Conservation (phyloP, 2,329 filamentous ascomycete species). For the Neonectria coccinea region DNA sequence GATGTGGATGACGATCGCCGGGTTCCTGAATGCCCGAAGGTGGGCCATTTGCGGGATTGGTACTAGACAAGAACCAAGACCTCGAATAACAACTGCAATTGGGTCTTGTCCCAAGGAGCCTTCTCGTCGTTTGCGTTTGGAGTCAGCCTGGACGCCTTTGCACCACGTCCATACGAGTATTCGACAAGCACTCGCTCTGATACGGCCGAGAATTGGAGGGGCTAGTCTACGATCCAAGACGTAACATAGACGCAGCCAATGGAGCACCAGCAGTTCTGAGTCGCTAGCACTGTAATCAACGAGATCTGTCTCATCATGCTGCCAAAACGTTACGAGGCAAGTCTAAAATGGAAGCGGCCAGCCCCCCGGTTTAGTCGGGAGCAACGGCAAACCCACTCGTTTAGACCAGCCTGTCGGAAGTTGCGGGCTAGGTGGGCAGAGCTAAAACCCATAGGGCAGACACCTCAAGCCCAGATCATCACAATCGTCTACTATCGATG, state of each 20-base stretch:
- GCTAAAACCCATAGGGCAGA: background rate
- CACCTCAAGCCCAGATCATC: background rate
- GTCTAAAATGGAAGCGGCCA: background rate
- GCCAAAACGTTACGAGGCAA: background rate
- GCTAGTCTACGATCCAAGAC: background rate
- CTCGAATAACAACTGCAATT: background rate
- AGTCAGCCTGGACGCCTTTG: too few species aligned
- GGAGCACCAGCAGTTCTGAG: background rate
- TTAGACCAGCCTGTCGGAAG: background rate
- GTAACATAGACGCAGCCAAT: background rate
- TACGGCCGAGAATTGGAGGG: background rate
- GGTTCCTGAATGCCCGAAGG: constrained; percentile 14
- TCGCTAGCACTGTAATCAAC: background rate
- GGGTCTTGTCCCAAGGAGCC: background rate
- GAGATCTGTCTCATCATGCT: background rate
- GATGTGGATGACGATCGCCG: constrained; percentile 7
- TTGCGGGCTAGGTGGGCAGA: background rate
- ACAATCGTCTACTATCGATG: background rate
- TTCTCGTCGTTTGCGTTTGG: background rate
- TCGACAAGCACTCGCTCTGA: background rate
- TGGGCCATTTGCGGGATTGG: constrained; percentile 18
- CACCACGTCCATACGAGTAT: background rate
- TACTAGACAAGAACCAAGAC: background rate
- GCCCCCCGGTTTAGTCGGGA: background rate
- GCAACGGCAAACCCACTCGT: background rate